Evolutionary conservation across 202 grass and related monocot genomes (phyloP), one percentile per base, ranked within the genome.

Genomic region (Dendrocalamus latiflorus): DNA sequence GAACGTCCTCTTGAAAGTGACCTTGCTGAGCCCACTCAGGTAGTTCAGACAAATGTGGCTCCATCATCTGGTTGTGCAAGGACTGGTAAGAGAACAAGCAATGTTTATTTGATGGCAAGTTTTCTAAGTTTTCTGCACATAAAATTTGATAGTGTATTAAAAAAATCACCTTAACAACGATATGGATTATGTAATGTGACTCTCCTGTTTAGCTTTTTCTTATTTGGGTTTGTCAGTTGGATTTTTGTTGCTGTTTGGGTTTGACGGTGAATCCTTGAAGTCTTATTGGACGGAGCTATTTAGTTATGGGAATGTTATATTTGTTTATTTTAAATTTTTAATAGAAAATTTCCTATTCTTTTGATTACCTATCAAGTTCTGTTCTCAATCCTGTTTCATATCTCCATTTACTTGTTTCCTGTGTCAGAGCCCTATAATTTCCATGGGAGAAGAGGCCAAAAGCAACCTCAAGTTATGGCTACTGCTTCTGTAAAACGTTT

Each of bases 61-160:
- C 76, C 78, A 16, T 83, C 91, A 81, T 98, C 96, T 82, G 96
- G 96, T 60, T 98, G 93, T 87, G 96, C 96, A 89, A 95, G 96
- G 87, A 91, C 80, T 20, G 96, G 96, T 98, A 90, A 76, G 79
- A 75, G 24, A 80, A 44, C 49, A 74, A 41, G 2, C 28, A 51
- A 14, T 77, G 24, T 70, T 93, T 50, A 75, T 82, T 48, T 74
- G 36, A 44, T 14, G 17, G 15, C 14, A 34, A 73, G 66, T 65
- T 80, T 30, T 75, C 49, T 55, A 84, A 72, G 4, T 64, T 75
- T 49, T 66, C 25, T 56, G 38, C 28, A 57, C 39, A 33, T 18
- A 65, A 67, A 63, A 67, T 84, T 82, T 84, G 34, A 24, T 82
- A 67, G 2, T 62, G 26, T 67, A 72, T 70, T 64, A 64, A n/a